phyloP scores from a whole-genome alignment of 805 yeast genomes.

The Cyberlindnera galapagoensis region DNA sequence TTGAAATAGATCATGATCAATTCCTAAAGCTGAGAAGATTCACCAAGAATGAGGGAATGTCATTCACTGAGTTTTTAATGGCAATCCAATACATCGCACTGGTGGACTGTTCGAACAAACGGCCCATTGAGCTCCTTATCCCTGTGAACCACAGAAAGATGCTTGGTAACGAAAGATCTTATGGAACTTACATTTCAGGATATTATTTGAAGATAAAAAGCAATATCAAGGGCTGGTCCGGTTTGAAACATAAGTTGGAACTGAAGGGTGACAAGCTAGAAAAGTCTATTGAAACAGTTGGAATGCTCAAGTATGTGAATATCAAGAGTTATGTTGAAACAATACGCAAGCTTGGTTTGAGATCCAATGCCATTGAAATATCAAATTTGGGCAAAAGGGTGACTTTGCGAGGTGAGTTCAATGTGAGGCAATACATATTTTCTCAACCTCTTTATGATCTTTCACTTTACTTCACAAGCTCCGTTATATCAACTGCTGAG shows the following conservation, averaged over 20 bases:
- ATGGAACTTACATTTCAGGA: slow-evolving; percentile 7
- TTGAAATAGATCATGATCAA: slow-evolving; percentile 1
- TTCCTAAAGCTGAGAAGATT: slow-evolving; percentile 2
- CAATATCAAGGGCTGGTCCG: not conserved
- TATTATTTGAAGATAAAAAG: not conserved
- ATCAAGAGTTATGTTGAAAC: slow-evolving; percentile 2
- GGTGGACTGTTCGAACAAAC: not conserved
- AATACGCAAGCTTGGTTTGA: not conserved
- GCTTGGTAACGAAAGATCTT: slow-evolving; percentile 3
- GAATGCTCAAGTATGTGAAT: slow-evolving; percentile 5
- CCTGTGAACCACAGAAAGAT: slow-evolving; percentile 9
- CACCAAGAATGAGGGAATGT: slow-evolving; percentile 3
- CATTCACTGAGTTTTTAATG: slow-evolving; percentile 6
- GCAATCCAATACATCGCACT: slow-evolving; percentile 1
- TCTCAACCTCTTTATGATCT: slow-evolving; percentile 7
- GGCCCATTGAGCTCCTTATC: not conserved
- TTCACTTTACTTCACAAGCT: not conserved
- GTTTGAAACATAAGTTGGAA: not conserved
- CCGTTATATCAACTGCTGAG: slow-evolving; percentile 1
- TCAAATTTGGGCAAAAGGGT: slow-evolving; percentile 9
- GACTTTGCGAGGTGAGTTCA: not conserved
- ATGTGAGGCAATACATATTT: slow-evolving; percentile 5
- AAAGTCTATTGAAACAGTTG: slow-evolving; percentile 3
- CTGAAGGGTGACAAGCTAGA: not conserved
- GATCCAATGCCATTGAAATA: slow-evolving; percentile 3